Evolutionary conservation across 768 basidiomycete genomes (phyloP).

Genomic region (Pholiota molesta): DNA sequence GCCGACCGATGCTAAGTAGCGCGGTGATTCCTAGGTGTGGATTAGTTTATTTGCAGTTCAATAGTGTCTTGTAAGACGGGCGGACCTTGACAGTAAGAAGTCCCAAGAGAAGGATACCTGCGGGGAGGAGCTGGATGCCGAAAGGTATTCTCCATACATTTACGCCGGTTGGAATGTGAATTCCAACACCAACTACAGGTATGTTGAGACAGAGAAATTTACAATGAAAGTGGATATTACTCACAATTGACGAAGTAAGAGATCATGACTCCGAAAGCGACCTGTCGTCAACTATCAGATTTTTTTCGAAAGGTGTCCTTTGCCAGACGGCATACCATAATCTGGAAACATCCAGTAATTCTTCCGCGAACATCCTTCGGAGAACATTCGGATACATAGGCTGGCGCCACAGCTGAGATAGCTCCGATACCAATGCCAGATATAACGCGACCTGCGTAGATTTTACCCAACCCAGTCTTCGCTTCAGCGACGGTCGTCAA

Average conservation of each 20-base stretch:
- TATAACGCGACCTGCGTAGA: conserved; percentile 82
- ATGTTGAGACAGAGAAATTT: background rate
- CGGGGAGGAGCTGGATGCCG: conserved; percentile 75
- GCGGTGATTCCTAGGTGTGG: conserved; percentile 63
- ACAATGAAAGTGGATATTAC: conserved; percentile 24
- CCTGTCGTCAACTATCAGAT: conserved; percentile 25
- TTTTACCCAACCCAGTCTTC: conserved; percentile 59
- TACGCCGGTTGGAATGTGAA: conserved; percentile 49
- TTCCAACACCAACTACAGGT: conserved; percentile 56
- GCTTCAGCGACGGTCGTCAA: conserved; percentile 69
- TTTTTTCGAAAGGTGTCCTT: background rate
- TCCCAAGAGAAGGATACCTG: conserved; percentile 70
- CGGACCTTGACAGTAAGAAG: conserved; percentile 64
- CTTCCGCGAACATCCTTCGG: conserved; percentile 87
- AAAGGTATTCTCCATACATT: conserved; percentile 75
- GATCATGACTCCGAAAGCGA: conserved; percentile 83
- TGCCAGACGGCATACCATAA: conserved; percentile 53
- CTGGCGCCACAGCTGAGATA: conserved; percentile 82
- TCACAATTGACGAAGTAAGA: conserved; percentile 81
- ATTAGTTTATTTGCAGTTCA: background rate
- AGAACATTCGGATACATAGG: conserved; percentile 85
- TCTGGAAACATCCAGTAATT: conserved; percentile 85
- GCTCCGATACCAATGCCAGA: conserved; percentile 82
- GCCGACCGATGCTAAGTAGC: conserved; percentile 73
- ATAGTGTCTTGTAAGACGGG: background rate